Base-by-base conservation (phyloP, 2,329 filamentous ascomycete species). In the Colletotrichum sidae region DNA sequence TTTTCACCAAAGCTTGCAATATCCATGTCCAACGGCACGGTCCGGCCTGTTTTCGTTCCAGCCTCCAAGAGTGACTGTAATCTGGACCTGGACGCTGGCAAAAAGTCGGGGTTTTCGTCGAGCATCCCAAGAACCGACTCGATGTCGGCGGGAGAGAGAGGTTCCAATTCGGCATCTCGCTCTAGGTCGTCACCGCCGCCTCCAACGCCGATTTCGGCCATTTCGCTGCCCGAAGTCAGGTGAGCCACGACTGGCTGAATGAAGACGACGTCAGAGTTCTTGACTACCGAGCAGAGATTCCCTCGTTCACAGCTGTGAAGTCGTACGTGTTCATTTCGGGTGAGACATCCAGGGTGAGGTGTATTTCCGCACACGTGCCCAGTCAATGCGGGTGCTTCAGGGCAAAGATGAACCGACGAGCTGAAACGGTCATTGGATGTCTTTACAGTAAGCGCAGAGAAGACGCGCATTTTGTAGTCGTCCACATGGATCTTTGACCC, bases 301-400 rank as follows among this genome's bases (percentile, higher is more conserved):
- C 89, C 92, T 68, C 88, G 90, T 72, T 97, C 94, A 70, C 95
- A 97, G 72, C 93, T 96, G 75, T 98, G 95, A 7, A 98, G 82
- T 2, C 91, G 87, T 1, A 87, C 88, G 17, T 81, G 79, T 33
- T 84, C 75, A 33, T 90, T 81, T 0, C 80, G 79, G 0, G 92
- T 96, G 34, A 97, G 79, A 72, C 91, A 96, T 3, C 94, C 94
- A 0, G 83, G 76, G 38, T 92, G 86, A 11, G 82, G 78, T 1
- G 83, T 83, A 70, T 97, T 97, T 2, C 92, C 94, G 55, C 91
- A 89, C 59, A 85, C 83, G 72, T 91, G 95, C 0, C 94, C 93
- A 11, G 86, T 88, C 9, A 97, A 82, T 5, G 86, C 86, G 3
- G 92, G 83, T 0, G 88, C 90, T 72, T 93, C 90, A 6, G 81